Conservation (phyloP, 2,329 filamentous ascomycete species). For the Fusarium brevicatenulatum region DNA sequence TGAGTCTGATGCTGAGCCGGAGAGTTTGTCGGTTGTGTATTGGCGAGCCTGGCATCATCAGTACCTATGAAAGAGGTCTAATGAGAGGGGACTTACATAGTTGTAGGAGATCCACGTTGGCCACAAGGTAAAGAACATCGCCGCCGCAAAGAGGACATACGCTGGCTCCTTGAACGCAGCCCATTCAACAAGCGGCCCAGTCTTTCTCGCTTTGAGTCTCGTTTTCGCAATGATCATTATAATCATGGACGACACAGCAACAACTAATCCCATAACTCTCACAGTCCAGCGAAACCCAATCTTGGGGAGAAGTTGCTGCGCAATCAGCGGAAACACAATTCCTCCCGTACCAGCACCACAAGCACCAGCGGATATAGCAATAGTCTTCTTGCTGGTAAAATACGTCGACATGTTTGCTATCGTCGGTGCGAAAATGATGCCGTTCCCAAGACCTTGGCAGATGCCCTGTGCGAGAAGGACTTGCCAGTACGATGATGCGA, state of each 20-base stretch:
- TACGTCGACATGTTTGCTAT: conserved; percentile 68
- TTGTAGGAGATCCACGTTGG: conserved; percentile 63
- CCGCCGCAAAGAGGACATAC: conserved; percentile 51
- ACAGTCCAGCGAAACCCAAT: conserved; percentile 74
- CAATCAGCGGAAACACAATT: conserved; percentile 69
- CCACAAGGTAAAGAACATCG: conserved; percentile 57
- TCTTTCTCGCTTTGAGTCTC: conserved; percentile 58
- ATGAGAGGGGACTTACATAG: conserved; percentile 46
- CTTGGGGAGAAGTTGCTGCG: conserved; percentile 64
- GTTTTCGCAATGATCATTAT: conserved; percentile 57
- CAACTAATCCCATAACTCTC: conserved; percentile 69
- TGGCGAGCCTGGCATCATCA: conserved; percentile 48
- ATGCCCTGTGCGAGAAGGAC: conserved; percentile 64
- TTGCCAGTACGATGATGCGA: conserved; percentile 57
- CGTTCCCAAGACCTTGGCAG: conserved; percentile 65
- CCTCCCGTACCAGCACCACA: conserved; percentile 71
- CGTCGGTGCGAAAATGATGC: conserved; percentile 64
- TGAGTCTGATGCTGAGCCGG: conserved; percentile 59
- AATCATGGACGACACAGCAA: conserved; percentile 56
- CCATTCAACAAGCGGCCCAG: conserved; percentile 62
- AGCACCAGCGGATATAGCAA: conserved; percentile 69
- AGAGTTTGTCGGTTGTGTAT: conserved; percentile 54
- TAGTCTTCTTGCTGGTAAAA: conserved; percentile 66
- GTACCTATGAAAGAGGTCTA: background rate
- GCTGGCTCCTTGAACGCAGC: conserved; percentile 60